A percentile compares a stretch with the other conserved stretches of the same genome.
Evolutionary conservation across 257 asterid genomes (phyloP).

Genomic region (Striga asiatica): DNA sequence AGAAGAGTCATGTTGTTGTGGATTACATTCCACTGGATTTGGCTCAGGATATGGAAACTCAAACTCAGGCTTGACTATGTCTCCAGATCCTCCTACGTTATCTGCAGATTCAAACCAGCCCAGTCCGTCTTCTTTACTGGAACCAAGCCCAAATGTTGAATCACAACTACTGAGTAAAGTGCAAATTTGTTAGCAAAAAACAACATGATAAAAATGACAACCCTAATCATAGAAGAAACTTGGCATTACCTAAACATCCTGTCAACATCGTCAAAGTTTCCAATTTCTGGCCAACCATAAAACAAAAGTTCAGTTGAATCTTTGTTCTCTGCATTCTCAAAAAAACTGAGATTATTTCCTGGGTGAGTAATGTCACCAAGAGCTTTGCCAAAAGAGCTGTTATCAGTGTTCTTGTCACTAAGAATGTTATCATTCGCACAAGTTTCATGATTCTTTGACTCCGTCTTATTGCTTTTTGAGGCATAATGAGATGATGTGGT

Average conservation of each 20-base stretch:
- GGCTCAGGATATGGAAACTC: constrained; percentile 40
- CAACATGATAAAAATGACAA: constrained; percentile 3
- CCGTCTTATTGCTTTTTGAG: constrained; percentile 24
- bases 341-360: constrained; percentile 33
- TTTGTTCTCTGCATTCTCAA: constrained; percentile 39
- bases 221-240: constrained; percentile 1
- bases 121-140: constrained; percentile 44
- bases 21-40: constrained; percentile 20
- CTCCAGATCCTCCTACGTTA: constrained; percentile 38
- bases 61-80: constrained; percentile 33
- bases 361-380: constrained; percentile 37
- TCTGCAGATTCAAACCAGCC: constrained; percentile 68
- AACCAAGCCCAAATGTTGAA: constrained; percentile 68
- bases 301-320: constrained; percentile 50
- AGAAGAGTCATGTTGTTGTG: constrained; percentile 24
- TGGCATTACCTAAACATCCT: constrained; percentile 65
- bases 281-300: constrained; percentile 75
- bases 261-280: constrained; percentile 81
- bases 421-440: constrained; percentile 30
- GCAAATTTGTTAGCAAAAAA: constrained; percentile 7
- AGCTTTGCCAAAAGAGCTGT: constrained; percentile 40
- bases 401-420: constrained; percentile 28
- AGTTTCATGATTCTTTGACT: constrained; percentile 22
- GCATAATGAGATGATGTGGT: constrained; percentile 25
- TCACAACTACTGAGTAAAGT: constrained; percentile 58